phyloP scores from a whole-genome alignment of 139 green algal species.

The Closterium sp. region DNA sequence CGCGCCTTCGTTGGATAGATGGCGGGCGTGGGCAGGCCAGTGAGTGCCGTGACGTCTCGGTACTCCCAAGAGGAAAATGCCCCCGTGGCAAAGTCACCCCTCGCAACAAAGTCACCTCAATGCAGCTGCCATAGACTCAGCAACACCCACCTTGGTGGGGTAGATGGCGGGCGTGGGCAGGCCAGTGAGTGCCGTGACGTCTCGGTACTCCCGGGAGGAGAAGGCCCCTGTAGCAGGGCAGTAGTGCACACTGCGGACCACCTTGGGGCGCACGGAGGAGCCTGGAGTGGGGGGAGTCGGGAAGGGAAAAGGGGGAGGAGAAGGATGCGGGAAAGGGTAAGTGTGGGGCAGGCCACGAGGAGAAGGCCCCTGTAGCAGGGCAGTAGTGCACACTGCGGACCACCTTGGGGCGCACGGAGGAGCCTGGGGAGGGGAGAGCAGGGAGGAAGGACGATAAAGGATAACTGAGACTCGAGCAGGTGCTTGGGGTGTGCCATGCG shows the following conservation, averaged over 20 bases:
- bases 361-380: conserved; percentile 69
- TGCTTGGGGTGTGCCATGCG: neutral
- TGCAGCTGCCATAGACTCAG: neutral
- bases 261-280: conserved; percentile 85
- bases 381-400: conserved; percentile 89
- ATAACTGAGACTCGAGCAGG: neutral
- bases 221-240: conserved; percentile 65
- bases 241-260: conserved; percentile 88
- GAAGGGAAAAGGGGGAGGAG: too few relatives aligned
- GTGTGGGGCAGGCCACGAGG: too few relatives aligned
- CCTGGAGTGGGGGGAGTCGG: conserved; percentile 14
- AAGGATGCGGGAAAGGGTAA: too few relatives aligned
- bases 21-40: conserved; percentile 67
- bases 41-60: conserved; percentile 82
- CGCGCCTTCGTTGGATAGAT: conserved; percentile 70
- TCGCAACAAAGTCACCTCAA: too few relatives aligned
- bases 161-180: conserved; percentile 71
- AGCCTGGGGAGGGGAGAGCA: conserved; percentile 34
- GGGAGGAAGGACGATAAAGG: too few relatives aligned
- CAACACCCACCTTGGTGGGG: conserved; percentile 61
- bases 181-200: conserved; percentile 80
- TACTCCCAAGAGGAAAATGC: too few relatives aligned
- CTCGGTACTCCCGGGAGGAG: conserved; percentile 73
- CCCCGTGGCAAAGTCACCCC: too few relatives aligned
- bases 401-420: conserved; percentile 86